A percentile compares a stretch with the other conserved stretches of the same genome.
Evolutionary conservation across 106 monocot species (phyloP).

Genomic region (Dendrobium nobile): DNA sequence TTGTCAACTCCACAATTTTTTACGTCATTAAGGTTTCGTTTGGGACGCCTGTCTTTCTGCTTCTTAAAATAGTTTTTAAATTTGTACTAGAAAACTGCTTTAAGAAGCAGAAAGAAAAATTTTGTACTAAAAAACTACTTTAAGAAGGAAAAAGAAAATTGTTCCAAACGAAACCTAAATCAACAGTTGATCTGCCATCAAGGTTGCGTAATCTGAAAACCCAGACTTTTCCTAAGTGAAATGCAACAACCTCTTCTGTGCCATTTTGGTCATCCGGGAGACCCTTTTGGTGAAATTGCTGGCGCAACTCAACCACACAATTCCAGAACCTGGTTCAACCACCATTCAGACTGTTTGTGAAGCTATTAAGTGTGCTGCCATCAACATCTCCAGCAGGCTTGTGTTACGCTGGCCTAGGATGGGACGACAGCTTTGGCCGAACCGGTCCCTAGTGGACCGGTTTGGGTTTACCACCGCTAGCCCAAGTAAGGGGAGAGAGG

Average conservation of each 20-base stretch:
- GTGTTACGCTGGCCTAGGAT: neutral
- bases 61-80: too few relatives aligned
- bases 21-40: too few relatives aligned
- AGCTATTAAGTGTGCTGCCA: constrained; percentile 34
- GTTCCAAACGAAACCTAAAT: constrained; percentile 2
- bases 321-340: constrained; percentile 30
- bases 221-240: constrained; percentile 23
- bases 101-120: too few relatives aligned
- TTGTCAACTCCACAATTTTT: constrained; percentile 27
- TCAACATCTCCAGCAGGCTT: constrained; percentile 9
- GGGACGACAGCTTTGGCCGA: too few relatives aligned
- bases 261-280: constrained; percentile 58
- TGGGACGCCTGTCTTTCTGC: too few relatives aligned
- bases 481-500: too few relatives aligned
- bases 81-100: too few relatives aligned
- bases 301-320: constrained; percentile 50
- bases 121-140: too few relatives aligned
- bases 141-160: too few relatives aligned
- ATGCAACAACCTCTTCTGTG: constrained; percentile 33
- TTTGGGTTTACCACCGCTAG: too few relatives aligned
- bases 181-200: constrained; percentile 38
- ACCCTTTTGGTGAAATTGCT: constrained; percentile 35
- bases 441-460: too few relatives aligned
- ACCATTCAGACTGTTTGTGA: constrained; percentile 37
- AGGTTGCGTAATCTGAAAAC: constrained; percentile 42